These are phyloP conservation scores for Torulaspora globosa DNA, from an alignment of 1,139 yeast species.

Conservation along the genomic window DNA sequence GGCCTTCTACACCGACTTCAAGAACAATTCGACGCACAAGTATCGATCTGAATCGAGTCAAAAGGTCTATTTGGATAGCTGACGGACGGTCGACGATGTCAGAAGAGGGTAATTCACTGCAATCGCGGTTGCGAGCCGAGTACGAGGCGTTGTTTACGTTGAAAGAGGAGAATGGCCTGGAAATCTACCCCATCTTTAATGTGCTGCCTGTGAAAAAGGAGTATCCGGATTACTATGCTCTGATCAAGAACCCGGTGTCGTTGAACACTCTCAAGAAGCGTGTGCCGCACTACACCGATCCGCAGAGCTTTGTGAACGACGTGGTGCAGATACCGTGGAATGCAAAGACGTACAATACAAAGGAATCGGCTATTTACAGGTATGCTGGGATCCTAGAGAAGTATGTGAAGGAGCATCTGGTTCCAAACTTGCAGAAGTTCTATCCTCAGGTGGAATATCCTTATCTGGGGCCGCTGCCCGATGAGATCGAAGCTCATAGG, in stretches of 20 bases:
- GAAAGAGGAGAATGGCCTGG: constrained; percentile 44
- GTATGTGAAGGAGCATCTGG: constrained; percentile 49
- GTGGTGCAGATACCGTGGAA: constrained; percentile 85
- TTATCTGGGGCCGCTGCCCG: constrained; percentile 70
- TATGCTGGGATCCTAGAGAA: constrained; percentile 71
- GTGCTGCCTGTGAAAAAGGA: constrained; percentile 50
- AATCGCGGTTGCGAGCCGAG: constrained; percentile 22
- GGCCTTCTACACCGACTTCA: background rate
- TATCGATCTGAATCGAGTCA: background rate
- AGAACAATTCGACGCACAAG: background rate
- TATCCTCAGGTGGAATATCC: constrained; percentile 54
- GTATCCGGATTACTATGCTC: constrained; percentile 67
- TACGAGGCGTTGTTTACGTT: constrained; percentile 40
- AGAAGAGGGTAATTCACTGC: constrained; percentile 18
- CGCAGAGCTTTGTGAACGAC: constrained; percentile 70
- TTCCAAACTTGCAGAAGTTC: constrained; percentile 48
- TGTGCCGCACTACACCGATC: constrained; percentile 48
- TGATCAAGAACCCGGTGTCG: constrained; percentile 70
- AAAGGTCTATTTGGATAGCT: background rate
- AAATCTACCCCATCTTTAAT: constrained; percentile 48
- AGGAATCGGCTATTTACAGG: constrained; percentile 59
- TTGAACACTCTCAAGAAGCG: constrained; percentile 58
- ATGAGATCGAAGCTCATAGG: constrained; percentile 35
- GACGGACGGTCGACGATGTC: constrained; percentile 4
- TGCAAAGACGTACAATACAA: constrained; percentile 77